Conservation (phyloP, 768 basidiomycete genomes). For the Pulveroboletus sp. region DNA sequence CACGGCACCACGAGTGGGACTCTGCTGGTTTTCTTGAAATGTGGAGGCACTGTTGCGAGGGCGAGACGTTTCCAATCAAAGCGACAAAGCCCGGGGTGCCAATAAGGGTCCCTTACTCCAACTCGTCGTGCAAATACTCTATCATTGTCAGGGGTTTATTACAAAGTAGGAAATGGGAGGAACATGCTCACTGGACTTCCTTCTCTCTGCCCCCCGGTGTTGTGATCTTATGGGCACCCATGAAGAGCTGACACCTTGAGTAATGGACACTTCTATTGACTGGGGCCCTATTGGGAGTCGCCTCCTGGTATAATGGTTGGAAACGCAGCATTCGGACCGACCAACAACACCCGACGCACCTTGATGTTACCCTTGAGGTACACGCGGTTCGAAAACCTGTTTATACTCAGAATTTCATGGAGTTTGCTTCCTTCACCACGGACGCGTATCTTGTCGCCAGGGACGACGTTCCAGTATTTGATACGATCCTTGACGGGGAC, state of each 20-base stretch:
- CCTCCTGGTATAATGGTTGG: slow-evolving; percentile 15
- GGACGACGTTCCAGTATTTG: slow-evolving; percentile 84
- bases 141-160: slow-evolving; percentile 1
- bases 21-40: slow-evolving; percentile 33
- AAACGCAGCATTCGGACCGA: neutral
- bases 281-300: slow-evolving; percentile 19
- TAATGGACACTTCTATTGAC: slow-evolving; percentile 53
- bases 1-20: slow-evolving; percentile 55
- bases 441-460: slow-evolving; percentile 74
- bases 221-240: slow-evolving; percentile 51
- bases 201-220: slow-evolving; percentile 31
- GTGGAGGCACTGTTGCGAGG: slow-evolving; percentile 57
- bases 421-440: slow-evolving; percentile 59
- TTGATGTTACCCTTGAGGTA: slow-evolving; percentile 43
- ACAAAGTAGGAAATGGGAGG: neutral
- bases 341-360: slow-evolving; percentile 19
- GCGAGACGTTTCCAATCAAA: slow-evolving; percentile 75
- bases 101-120: slow-evolving; percentile 55
- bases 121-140: slow-evolving; percentile 79
- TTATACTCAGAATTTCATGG: slow-evolving; percentile 69
- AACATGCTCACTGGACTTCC: slow-evolving; percentile 42
- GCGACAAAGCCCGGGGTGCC: slow-evolving; percentile 48
- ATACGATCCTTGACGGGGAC: slow-evolving; percentile 65
- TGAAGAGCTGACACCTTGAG: slow-evolving; percentile 72
- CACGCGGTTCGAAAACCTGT: slow-evolving; percentile 66